Evolutionary conservation across 306 rosid species (phyloP).

Genomic region (Luffa acutangula): DNA sequence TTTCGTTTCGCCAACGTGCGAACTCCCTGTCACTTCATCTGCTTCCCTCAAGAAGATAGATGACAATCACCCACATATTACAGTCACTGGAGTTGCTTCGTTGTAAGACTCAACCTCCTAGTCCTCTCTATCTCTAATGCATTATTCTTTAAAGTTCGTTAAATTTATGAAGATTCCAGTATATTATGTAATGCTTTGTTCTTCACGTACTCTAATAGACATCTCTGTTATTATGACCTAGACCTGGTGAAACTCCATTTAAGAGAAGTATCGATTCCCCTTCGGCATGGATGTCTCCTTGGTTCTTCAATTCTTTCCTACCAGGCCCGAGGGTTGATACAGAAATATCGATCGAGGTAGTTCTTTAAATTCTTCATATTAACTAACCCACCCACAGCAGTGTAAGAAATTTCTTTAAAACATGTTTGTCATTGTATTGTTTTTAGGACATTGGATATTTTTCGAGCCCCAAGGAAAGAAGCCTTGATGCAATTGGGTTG

Average conservation of each 20-base stretch:
- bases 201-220: neutral
- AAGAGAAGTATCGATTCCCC: constrained; percentile 93
- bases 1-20: constrained; percentile 28
- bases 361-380: neutral
- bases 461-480: constrained; percentile 72
- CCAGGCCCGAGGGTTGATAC: constrained; percentile 76
- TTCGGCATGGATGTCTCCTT: constrained; percentile 97
- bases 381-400: neutral
- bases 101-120: constrained; percentile 43
- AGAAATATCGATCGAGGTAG: constrained; percentile 83
- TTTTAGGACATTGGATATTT: constrained; percentile 72
- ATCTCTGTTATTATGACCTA: constrained; percentile 21
- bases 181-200: neutral
- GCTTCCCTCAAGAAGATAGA: constrained; percentile 27
- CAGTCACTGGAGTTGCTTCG: constrained; percentile 28
- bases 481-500: constrained; percentile 82
- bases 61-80: constrained; percentile 27
- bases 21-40: constrained; percentile 32
- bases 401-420: neutral
- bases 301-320: constrained; percentile 67
- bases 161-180: neutral
- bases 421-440: neutral
- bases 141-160: neutral
- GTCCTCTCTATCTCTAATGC: neutral
- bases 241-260: constrained; percentile 76